Base-by-base conservation (phyloP, 495 filamentous ascomycete genomes). In the Cetradonia linearis region DNA sequence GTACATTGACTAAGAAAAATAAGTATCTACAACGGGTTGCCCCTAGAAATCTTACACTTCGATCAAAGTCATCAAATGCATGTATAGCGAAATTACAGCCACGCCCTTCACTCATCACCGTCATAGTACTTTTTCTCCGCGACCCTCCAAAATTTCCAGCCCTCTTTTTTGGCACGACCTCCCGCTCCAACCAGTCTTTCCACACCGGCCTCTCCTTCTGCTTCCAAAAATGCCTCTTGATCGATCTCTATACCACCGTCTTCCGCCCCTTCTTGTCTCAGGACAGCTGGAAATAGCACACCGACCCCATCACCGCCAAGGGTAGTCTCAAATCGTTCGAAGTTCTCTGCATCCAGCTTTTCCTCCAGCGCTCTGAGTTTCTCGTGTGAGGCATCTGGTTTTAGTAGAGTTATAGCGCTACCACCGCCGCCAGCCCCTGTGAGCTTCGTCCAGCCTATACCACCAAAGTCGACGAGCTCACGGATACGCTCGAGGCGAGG, bases 371-470 rank as follows among this genome's bases (percentile, higher is more conserved):
- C 70, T 27, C 77, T 68, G 52, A 89, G 64, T 58, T 73, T 80
- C 49, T 81, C 74, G 18, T 68, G 58, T 50, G 74, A 68, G 50
- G 73, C 72, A 42, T 80, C 76, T 0, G 90, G 88, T 60, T 84
- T 87, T 42, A 97, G 76, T 6, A 98, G 72, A 4, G 91, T 93
- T 66, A 98, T 96, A 1, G 91, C 90, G 70, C 93, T 96, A 1
- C 93, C 93, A 42, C 93, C 93, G 5, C 92, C 93, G 14, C 93
- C 93, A 7, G 91, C 93, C 59, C 93, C 93, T 1, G 93, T 98
- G 52, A 98, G 79, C 69, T 98, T 98, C 6, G 93, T 94, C 89
- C 90, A 96, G 36, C 93, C 93, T 58, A 95, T 86, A n/a, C 88
- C 85, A 36, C 87, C 79, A 61, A 87, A 82, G 65, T 96, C 92